A percentile compares a stretch with the other conserved stretches of the same genome.
Evolutionary conservation across 2,329 filamentous ascomycete species (phyloP).

Genomic region (Graphiopsis chlorocephala): DNA sequence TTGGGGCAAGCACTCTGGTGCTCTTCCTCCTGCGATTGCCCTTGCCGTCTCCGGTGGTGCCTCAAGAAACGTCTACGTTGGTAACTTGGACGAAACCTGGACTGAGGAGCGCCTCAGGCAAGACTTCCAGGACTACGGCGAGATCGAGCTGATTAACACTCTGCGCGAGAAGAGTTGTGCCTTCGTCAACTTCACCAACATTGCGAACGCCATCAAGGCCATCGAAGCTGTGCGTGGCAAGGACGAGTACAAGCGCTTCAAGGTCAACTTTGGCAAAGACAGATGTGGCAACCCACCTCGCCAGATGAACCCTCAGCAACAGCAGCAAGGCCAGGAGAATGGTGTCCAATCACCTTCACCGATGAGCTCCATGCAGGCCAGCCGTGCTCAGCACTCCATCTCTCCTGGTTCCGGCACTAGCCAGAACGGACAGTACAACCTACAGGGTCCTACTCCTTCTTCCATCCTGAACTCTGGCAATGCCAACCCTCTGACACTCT

Average conservation of each 20-base stretch:
- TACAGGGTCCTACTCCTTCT: slow-evolving; percentile 63
- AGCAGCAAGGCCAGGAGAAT: slow-evolving; percentile 61
- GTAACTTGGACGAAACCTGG: slow-evolving; percentile 96
- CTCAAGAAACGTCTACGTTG: slow-evolving; percentile 97
- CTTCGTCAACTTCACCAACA: slow-evolving; percentile 99
- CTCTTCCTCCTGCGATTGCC: slow-evolving; percentile 90
- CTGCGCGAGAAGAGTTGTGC: slow-evolving; percentile 98
- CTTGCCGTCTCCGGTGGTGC: slow-evolving; percentile 93
- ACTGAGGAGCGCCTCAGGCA: slow-evolving; percentile 92
- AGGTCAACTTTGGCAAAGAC: slow-evolving; percentile 99
- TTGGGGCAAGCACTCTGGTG: slow-evolving; percentile 98
- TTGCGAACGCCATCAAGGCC: slow-evolving; percentile 98
- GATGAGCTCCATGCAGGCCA: slow-evolving; percentile 57
- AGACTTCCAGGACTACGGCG: slow-evolving; percentile 95
- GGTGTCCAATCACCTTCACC: slow-evolving; percentile 56
- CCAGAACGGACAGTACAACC: slow-evolving; percentile 59
- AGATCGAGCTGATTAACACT: slow-evolving; percentile 96
- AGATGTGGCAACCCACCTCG: slow-evolving; percentile 94
- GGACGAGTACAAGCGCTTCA: slow-evolving; percentile 97
- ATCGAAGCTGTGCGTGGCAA: slow-evolving; percentile 93
- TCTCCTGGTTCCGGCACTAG: slow-evolving; percentile 57
- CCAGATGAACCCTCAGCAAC: slow-evolving; percentile 65
- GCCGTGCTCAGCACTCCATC: slow-evolving; percentile 56
- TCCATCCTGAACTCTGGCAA: slow-evolving; percentile 73
- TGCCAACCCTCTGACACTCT: slow-evolving; percentile 90